phyloP scores from a whole-genome alignment of 371 early-diverging fungal species.

The Mortierella sp. region DNA sequence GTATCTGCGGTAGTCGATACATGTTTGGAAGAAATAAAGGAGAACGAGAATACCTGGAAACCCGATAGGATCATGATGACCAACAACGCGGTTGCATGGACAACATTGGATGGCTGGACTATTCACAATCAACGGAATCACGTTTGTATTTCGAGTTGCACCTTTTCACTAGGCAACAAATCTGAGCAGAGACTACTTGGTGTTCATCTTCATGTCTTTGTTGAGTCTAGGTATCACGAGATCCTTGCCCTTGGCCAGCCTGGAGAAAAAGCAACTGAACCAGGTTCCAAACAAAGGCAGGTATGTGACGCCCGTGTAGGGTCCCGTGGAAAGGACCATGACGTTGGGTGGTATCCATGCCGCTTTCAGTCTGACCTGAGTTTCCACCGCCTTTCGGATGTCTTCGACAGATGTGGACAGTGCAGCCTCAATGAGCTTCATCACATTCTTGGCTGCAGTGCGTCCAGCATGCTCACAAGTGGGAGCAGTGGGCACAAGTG shows the following conservation, averaged over 20 bases:
- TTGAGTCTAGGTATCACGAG: constrained; percentile 8
- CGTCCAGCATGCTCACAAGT: constrained; percentile 17
- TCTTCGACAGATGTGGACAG: neutral
- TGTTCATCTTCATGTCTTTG: constrained; percentile 6
- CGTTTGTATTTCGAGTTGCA: too few relatives aligned
- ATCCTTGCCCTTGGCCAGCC: constrained; percentile 44
- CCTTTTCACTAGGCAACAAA: too few relatives aligned
- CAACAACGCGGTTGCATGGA: too few relatives aligned
- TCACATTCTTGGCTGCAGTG: constrained; percentile 36
- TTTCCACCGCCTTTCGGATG: constrained; percentile 1
- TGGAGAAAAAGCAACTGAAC: constrained; percentile 25
- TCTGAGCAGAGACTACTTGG: neutral
- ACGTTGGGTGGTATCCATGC: constrained; percentile 6
- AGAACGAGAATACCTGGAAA: too few relatives aligned
- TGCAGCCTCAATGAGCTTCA: constrained; percentile 15
- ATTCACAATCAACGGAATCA: too few relatives aligned
- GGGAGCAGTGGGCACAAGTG: constrained; percentile 31
- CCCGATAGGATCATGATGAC: too few relatives aligned
- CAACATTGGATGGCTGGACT: too few relatives aligned
- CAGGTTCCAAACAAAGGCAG: constrained; percentile 35
- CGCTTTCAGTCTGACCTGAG: constrained; percentile 17
- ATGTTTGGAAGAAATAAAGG: too few relatives aligned
- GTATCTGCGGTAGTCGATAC: too few relatives aligned
- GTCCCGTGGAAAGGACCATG: constrained; percentile 42
- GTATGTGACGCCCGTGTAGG: constrained; percentile 19